Conservation (phyloP, 441 rosid species). For the Gossypium davidsonii region DNA sequence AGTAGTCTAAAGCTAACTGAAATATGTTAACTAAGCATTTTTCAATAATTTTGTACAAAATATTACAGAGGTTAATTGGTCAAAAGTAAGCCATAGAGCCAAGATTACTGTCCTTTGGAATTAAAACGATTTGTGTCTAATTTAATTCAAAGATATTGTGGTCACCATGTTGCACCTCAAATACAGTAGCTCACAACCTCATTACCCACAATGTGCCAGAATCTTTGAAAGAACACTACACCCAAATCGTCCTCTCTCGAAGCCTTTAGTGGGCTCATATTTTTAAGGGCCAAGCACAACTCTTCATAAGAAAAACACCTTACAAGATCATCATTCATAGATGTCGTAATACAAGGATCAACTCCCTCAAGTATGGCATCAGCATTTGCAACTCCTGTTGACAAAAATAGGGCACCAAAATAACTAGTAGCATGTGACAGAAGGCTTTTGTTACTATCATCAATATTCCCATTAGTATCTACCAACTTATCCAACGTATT, state of each 20-base stretch:
- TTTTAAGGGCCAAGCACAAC: background rate
- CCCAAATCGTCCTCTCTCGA: background rate
- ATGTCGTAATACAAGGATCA: background rate
- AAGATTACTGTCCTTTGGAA: background rate
- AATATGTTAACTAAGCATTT: background rate
- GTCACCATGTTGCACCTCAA: background rate
- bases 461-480: no score
- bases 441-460: no score
- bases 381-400: background rate
- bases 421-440: no score
- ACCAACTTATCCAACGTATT: no score
- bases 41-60: background rate
- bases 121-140: background rate
- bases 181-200: background rate
- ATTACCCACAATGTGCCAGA: background rate
- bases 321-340: background rate
- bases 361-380: background rate
- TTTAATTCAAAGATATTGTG: background rate
- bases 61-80: background rate
- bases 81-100: background rate
- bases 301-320: background rate
- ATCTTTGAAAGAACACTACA: background rate
- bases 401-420: no score
- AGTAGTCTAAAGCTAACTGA: background rate
- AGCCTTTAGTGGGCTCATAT: background rate